A percentile compares a stretch with the other conserved stretches of the same genome.
Conservation (phyloP, 352 stramenopile genomes). For the Phytophthora citricola region DNA sequence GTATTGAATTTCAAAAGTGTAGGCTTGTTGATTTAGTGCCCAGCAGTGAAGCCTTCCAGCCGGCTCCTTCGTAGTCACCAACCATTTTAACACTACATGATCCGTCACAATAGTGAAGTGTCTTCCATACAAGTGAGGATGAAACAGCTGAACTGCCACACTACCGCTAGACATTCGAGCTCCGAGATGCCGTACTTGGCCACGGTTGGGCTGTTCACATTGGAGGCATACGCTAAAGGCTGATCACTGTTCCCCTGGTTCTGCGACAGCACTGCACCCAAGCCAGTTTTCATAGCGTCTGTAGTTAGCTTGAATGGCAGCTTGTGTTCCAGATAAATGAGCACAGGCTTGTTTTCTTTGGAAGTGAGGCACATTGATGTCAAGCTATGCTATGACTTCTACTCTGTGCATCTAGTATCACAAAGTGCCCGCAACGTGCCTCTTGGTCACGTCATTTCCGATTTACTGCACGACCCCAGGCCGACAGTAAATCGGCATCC, state of each 20-base stretch:
- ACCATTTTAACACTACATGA: constrained; percentile 18
- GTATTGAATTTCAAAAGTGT: constrained; percentile 26
- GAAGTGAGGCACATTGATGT: too few species aligned
- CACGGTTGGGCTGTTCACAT: constrained; percentile 18
- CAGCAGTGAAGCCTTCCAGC: constrained; percentile 16
- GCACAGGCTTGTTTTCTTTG: not conserved
- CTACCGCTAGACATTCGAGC: constrained; percentile 34
- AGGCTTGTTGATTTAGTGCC: constrained; percentile 31
- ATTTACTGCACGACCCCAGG: too few species aligned
- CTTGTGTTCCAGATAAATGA: constrained; percentile 32
- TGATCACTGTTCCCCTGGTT: constrained; percentile 9
- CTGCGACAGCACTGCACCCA: constrained; percentile 34
- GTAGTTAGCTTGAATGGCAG: constrained; percentile 37
- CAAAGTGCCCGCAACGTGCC: too few species aligned
- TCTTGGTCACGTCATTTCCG: too few species aligned
- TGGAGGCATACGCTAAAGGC: constrained; percentile 26
- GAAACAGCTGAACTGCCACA: constrained; percentile 9
- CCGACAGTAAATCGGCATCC: too few species aligned
- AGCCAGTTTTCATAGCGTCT: constrained; percentile 27
- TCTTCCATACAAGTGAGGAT: constrained; percentile 27
- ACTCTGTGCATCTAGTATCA: too few species aligned
- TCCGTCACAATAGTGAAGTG: constrained; percentile 31
- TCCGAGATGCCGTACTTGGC: constrained; percentile 34
- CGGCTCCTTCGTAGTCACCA: constrained; percentile 15
- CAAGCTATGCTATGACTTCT: too few species aligned